Evolutionary conservation across 495 filamentous ascomycete genomes (phyloP), one percentile per base, ranked within the genome.

Genomic region (Penicillium malachiteum): DNA sequence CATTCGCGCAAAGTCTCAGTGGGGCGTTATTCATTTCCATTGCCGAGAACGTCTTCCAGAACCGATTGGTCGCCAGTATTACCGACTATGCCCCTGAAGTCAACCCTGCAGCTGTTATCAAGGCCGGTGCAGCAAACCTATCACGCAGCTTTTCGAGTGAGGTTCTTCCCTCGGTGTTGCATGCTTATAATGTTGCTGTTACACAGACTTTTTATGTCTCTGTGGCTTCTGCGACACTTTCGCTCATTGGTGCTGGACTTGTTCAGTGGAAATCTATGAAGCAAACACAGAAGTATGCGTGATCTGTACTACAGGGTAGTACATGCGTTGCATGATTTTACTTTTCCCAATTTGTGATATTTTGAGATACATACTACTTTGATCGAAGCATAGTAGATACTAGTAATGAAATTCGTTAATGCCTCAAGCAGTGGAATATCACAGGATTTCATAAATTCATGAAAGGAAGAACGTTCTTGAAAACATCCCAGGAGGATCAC

Each of bases 181-280:
- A 67, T 38, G 87, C 88, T 0, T 96, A 93, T 66, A 93, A 90
- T 51, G 65, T 80, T 30, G 82, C 88, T 0, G 63, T 96, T 16
- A 84, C 80, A 0, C 64, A 83, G 46, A 80, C 84, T 0, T 96
- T 89, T 68, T 81, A 87, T 48, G 85, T 92, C 0, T 79, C 79
- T 54, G 76, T 87, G 18, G 86, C 84, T 0, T 77, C 88, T 64
- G 78, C 79, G 2, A 75, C 73, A 11, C 39, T 88, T 0, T 81
- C 83, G 3, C 75, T 90, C 7, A 10, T 92, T 39, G 89, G 84
- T 1, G 75, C 79, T 3, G 55, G 78, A 0, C 69, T 78, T 7
- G 76, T 92, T 11, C 82, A 94, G 68, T 96, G 91, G 92, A 84
- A 79, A 62, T 87, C 81, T 16, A 89, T 96, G 41, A 92, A 51